A percentile compares a stretch with the other conserved stretches of the same genome.
phyloP scores from a whole-genome alignment of 305 asterid species.

The Fraxinus velutina region DNA sequence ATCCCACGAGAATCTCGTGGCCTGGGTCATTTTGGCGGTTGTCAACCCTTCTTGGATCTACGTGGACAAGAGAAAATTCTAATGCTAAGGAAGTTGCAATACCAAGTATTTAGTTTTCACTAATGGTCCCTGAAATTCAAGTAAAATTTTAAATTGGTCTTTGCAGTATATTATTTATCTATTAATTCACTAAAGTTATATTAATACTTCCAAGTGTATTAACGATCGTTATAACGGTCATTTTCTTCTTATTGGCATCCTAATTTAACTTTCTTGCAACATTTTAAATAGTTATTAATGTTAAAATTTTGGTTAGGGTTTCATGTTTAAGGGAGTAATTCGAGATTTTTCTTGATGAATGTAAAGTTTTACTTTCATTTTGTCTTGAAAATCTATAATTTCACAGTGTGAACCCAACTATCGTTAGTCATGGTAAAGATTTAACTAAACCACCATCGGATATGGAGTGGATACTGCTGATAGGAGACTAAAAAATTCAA shows the following conservation, averaged over 20 bases:
- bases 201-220: background rate
- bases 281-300: background rate
- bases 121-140: background rate
- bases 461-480: background rate
- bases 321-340: background rate
- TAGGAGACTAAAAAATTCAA: background rate
- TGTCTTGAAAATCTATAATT: background rate
- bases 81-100: background rate
- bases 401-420: background rate
- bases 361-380: background rate
- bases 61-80: background rate
- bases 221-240: background rate
- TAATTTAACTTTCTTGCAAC: background rate
- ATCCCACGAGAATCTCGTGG: slow-evolving; percentile 54
- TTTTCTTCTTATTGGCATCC: background rate
- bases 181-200: background rate
- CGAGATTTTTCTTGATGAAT: background rate
- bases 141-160: background rate
- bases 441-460: background rate
- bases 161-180: background rate
- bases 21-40: slow-evolving; percentile 57
- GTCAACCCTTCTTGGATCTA: slow-evolving; percentile 27
- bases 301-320: background rate
- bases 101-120: background rate
- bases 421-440: background rate